Conservation (phyloP, 352 stramenopile genomes). For the Phytophthora podocarpi region DNA sequence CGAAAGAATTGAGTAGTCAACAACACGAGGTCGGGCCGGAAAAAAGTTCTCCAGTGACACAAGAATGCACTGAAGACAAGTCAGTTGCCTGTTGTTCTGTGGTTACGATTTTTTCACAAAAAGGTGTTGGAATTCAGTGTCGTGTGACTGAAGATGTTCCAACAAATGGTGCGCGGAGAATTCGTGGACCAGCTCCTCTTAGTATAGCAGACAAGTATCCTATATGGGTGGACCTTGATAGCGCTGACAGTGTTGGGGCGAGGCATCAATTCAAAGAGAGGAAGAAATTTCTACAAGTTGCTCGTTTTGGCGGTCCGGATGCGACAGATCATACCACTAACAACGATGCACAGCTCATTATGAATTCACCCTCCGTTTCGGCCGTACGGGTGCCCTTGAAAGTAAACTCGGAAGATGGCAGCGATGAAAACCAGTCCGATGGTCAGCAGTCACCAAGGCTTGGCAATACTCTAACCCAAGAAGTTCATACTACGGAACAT, state of each 20-base stretch:
- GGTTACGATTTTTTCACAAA: background rate
- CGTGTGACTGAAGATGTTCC: constrained; percentile 5
- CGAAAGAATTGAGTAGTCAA: background rate
- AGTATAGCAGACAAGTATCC: constrained; percentile 42
- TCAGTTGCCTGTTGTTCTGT: no score
- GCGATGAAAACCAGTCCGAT: constrained; percentile 28
- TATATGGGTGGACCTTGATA: constrained; percentile 41
- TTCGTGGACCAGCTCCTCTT: constrained; percentile 3
- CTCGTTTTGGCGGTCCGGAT: constrained; percentile 17
- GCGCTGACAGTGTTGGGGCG: background rate
- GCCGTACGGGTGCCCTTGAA: background rate
- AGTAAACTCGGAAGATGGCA: constrained; percentile 8
- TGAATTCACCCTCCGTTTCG: background rate
- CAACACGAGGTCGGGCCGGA: constrained; percentile 13
- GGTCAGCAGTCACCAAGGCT: background rate
- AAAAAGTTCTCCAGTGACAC: constrained; percentile 14
- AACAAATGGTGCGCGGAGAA: constrained; percentile 4
- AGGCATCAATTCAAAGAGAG: constrained; percentile 7
- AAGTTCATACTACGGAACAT: background rate
- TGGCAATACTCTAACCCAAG: constrained; percentile 1
- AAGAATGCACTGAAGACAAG: background rate
- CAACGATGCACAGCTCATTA: constrained; percentile 8
- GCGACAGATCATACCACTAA: background rate
- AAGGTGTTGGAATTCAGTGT: constrained; percentile 24
- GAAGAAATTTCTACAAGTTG: constrained; percentile 45